Percentiles rank a stretch among this genome's conserved stretches.
These are phyloP conservation scores for Wickerhamiella spandovensis DNA, from an alignment of 805 yeast genomes.

Conservation along the genomic window DNA sequence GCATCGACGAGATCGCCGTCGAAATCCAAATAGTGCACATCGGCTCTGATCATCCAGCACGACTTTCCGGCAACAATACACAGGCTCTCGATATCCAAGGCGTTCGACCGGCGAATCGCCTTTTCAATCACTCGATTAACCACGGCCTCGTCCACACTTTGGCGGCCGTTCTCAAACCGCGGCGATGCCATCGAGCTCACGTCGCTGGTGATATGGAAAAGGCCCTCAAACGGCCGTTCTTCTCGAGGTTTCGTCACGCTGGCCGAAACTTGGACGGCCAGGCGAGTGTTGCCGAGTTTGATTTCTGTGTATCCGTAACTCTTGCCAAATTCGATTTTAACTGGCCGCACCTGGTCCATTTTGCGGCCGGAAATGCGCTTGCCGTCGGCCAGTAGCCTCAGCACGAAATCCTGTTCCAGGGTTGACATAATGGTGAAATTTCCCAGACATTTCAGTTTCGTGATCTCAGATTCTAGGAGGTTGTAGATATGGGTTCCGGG, in stretches of 20 bases:
- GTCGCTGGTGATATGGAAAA: slow-evolving; percentile 73
- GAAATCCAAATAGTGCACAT: slow-evolving; percentile 72
- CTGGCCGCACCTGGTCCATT: slow-evolving; percentile 48
- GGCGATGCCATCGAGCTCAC: slow-evolving; percentile 84
- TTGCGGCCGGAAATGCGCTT: slow-evolving; percentile 57
- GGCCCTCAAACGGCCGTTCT: slow-evolving; percentile 88
- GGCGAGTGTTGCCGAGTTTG: slow-evolving; percentile 58
- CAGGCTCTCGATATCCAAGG: slow-evolving; percentile 77
- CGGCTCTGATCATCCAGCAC: slow-evolving; percentile 87
- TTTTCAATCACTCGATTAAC: slow-evolving; percentile 79
- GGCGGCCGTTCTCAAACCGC: slow-evolving; percentile 58
- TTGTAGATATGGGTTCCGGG: too few relatives aligned
- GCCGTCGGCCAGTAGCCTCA: slow-evolving; percentile 45
- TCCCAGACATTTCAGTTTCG: neutral
- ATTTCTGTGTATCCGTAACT: slow-evolving; percentile 69
- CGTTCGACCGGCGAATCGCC: slow-evolving; percentile 79
- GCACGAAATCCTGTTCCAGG: slow-evolving; percentile 49
- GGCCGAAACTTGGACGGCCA: slow-evolving; percentile 61
- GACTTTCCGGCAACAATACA: slow-evolving; percentile 85
- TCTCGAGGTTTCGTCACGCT: slow-evolving; percentile 69
- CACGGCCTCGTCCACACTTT: slow-evolving; percentile 59
- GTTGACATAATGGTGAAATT: slow-evolving; percentile 12
- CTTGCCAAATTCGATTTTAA: slow-evolving; percentile 49
- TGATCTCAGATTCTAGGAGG: too few relatives aligned
- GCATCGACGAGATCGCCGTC: slow-evolving; percentile 92